These are phyloP conservation scores for Monosporascus sp. DNA, from an alignment of 2,329 filamentous ascomycete genomes.

Conservation along the genomic window DNA sequence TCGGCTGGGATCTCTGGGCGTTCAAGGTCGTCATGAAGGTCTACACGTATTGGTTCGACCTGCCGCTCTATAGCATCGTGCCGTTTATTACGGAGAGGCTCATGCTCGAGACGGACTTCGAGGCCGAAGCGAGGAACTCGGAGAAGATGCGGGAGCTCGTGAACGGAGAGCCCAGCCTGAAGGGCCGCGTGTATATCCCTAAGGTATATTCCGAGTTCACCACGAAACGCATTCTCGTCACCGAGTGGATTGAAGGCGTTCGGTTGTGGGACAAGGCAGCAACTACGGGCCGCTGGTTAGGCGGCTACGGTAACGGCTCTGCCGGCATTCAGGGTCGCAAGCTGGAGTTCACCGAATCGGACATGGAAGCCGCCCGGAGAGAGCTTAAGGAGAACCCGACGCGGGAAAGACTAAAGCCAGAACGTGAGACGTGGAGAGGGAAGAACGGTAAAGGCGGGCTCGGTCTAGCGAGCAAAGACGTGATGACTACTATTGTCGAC, in stretches of 20 bases:
- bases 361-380: slow-evolving; percentile 39
- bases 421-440: slow-evolving; percentile 74
- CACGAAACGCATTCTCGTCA: slow-evolving; percentile 79
- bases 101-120: slow-evolving; percentile 88
- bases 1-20: slow-evolving; percentile 91
- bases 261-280: slow-evolving; percentile 87
- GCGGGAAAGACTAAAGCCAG: slow-evolving; percentile 66
- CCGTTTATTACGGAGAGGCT: slow-evolving; percentile 93
- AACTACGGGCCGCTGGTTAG: slow-evolving; percentile 72
- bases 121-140: slow-evolving; percentile 84
- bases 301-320: slow-evolving; percentile 68
- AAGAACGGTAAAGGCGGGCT: slow-evolving; percentile 69
- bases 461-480: slow-evolving; percentile 73
- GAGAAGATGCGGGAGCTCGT: slow-evolving; percentile 78
- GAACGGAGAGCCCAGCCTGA: slow-evolving; percentile 66
- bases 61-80: slow-evolving; percentile 87
- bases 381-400: slow-evolving; percentile 46
- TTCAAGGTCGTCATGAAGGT: slow-evolving; percentile 83
- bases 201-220: slow-evolving; percentile 77
- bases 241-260: slow-evolving; percentile 96
- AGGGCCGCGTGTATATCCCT: slow-evolving; percentile 81
- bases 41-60: slow-evolving; percentile 83
- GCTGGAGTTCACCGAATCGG: slow-evolving; percentile 44
- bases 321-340: slow-evolving; percentile 68
- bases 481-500: slow-evolving; percentile 96